Evolutionary conservation across 495 filamentous ascomycete genomes (phyloP).

Genomic region (Penicillium malachiteum): DNA sequence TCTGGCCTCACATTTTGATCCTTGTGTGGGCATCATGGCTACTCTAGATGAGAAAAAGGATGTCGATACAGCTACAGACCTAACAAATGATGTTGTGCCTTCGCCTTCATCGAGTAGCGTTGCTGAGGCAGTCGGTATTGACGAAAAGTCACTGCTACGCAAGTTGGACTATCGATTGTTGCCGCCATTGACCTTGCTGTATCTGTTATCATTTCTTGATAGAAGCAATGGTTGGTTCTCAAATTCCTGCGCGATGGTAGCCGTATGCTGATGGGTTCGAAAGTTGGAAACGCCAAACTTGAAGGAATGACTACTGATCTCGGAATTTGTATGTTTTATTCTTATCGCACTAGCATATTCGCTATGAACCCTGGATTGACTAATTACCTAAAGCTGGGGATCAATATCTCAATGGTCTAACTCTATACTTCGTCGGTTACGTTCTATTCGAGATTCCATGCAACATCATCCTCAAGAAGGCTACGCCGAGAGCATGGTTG

Average conservation of each 20-base stretch:
- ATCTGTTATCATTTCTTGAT: slow-evolving; percentile 72
- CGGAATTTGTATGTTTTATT: slow-evolving; percentile 50
- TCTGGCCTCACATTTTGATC: background rate
- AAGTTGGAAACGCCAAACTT: slow-evolving; percentile 55
- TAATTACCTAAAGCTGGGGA: slow-evolving; percentile 50
- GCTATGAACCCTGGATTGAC: background rate
- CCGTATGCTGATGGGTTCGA: too few species aligned
- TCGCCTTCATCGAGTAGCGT: slow-evolving; percentile 19
- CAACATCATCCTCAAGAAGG: slow-evolving; percentile 71
- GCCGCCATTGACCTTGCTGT: slow-evolving; percentile 66
- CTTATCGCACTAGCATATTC: background rate
- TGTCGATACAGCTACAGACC: background rate
- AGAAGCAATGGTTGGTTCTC: slow-evolving; percentile 62
- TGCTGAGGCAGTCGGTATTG: slow-evolving; percentile 35
- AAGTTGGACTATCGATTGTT: slow-evolving; percentile 66
- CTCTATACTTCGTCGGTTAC: slow-evolving; percentile 76
- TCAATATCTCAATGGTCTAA: slow-evolving; percentile 69
- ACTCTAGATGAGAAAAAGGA: slow-evolving; percentile 10
- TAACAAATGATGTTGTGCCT: background rate
- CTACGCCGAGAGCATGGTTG: slow-evolving; percentile 63
- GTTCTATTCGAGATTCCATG: slow-evolving; percentile 70
- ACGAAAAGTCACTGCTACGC: slow-evolving; percentile 61
- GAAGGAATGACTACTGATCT: slow-evolving; percentile 66
- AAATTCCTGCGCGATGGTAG: background rate
- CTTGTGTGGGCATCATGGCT: slow-evolving; percentile 7